Percentiles rank a stretch among this genome's conserved stretches.
Conservation (phyloP, 2,329 filamentous ascomycete species). For the Lachnellula subtilissima region DNA sequence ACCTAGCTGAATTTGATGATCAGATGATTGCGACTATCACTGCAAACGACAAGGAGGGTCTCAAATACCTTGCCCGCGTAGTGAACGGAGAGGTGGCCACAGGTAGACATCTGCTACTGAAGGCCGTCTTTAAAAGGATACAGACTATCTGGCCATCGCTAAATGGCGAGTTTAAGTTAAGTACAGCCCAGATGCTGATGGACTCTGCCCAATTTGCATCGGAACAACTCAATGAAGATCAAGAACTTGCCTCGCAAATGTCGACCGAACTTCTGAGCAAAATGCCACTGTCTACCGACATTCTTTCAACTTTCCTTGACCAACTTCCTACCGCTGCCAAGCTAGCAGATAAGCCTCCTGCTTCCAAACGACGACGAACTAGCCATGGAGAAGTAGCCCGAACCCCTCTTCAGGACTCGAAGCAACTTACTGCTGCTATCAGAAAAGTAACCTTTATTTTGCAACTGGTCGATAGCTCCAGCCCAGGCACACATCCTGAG, state of each 20-base stretch:
- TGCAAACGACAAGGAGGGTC: slow-evolving; percentile 52
- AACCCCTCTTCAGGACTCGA: slow-evolving; percentile 56
- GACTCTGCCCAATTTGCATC: slow-evolving; percentile 47
- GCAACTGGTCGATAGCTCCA: slow-evolving; percentile 79
- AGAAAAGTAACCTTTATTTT: slow-evolving; percentile 80
- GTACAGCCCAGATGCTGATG: slow-evolving; percentile 59
- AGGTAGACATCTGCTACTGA: slow-evolving; percentile 49
- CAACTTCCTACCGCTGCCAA: slow-evolving; percentile 69
- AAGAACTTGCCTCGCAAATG: slow-evolving; percentile 46
- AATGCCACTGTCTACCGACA: slow-evolving; percentile 67
- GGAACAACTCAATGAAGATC: slow-evolving; percentile 27
- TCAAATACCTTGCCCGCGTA: slow-evolving; percentile 48
- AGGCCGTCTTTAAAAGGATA: slow-evolving; percentile 64
- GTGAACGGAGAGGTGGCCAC: slow-evolving; percentile 40
- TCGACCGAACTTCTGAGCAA: slow-evolving; percentile 68
- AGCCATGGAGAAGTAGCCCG: slow-evolving; percentile 65
- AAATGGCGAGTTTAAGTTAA: slow-evolving; percentile 57
- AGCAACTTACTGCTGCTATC: slow-evolving; percentile 63
- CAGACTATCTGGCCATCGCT: slow-evolving; percentile 67
- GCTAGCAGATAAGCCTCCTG: slow-evolving; percentile 65
- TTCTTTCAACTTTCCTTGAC: slow-evolving; percentile 68
- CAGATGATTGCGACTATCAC: slow-evolving; percentile 49
- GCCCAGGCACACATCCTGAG: slow-evolving; percentile 68
- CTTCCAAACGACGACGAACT: slow-evolving; percentile 73
- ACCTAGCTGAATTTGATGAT: slow-evolving; percentile 44